Conservation (phyloP, 768 basidiomycete species). For the Russula ochroleuca region DNA sequence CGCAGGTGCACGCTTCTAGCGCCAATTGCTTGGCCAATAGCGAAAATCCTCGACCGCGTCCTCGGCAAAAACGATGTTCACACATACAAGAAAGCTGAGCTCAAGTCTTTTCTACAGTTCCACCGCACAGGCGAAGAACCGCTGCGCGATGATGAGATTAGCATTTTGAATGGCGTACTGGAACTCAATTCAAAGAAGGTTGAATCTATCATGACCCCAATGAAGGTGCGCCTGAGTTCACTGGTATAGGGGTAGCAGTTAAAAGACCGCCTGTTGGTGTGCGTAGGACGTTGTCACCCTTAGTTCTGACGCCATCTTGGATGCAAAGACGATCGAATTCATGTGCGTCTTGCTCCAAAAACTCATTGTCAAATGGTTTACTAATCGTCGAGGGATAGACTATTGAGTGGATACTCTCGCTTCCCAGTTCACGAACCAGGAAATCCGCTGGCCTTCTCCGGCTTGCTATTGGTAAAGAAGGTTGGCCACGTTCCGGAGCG, state of each 20-base stretch:
- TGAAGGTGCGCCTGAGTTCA: conserved; percentile 37
- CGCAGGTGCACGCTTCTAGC: conserved; percentile 29
- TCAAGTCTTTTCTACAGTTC: conserved; percentile 64
- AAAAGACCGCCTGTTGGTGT: not conserved
- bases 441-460: conserved; percentile 66
- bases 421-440: conserved; percentile 82
- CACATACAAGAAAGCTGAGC: conserved; percentile 76
- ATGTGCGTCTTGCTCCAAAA: conserved; percentile 46
- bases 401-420: conserved; percentile 84
- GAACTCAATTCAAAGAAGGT: conserved; percentile 74
- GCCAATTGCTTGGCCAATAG: conserved; percentile 56
- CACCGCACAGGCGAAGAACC: conserved; percentile 75
- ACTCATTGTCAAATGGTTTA: not conserved
- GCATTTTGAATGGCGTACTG: conserved; percentile 73
- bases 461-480: conserved; percentile 81
- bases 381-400: conserved; percentile 36
- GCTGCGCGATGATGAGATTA: conserved; percentile 75
- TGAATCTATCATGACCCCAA: conserved; percentile 51
- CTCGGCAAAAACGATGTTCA: conserved; percentile 69
- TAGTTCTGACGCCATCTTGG: conserved; percentile 69
- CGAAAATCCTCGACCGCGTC: conserved; percentile 70
- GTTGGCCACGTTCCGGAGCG: conserved; percentile 34
- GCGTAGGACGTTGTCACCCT: conserved; percentile 77
- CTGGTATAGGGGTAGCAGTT: not conserved
- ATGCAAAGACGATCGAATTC: conserved; percentile 71